Percentiles rank a stretch among this genome's conserved stretches.
Conservation (phyloP, 1,139 yeast species). For the Yamadazyma conglobata region DNA sequence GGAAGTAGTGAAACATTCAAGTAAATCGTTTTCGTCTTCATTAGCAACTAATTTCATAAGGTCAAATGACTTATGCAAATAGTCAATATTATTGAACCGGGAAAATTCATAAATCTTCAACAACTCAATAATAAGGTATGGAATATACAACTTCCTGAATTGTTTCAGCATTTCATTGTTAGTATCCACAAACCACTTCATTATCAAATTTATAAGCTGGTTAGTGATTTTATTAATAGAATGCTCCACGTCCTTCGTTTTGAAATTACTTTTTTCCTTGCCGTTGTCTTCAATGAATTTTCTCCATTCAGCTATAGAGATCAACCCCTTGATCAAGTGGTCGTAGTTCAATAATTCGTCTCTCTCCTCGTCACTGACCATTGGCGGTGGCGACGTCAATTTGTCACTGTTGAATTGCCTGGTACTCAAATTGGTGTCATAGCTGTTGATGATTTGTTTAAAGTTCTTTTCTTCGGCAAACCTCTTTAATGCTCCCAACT, state of each 20-base stretch:
- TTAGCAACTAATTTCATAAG: slow-evolving; percentile 52
- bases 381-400: slow-evolving; percentile 13
- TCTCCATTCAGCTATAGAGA: slow-evolving; percentile 39
- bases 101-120: slow-evolving; percentile 50
- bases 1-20: slow-evolving; percentile 53
- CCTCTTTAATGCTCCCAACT: slow-evolving; percentile 56
- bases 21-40: slow-evolving; percentile 37
- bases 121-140: slow-evolving; percentile 63
- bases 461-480: slow-evolving; percentile 53
- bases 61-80: slow-evolving; percentile 52
- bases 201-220: slow-evolving; percentile 24
- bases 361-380: slow-evolving; percentile 37
- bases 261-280: slow-evolving; percentile 19
- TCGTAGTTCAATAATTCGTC: slow-evolving; percentile 56
- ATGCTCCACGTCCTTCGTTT: slow-evolving; percentile 29
- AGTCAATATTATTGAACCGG: slow-evolving; percentile 34
- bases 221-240: slow-evolving; percentile 38
- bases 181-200: slow-evolving; percentile 34
- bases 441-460: slow-evolving; percentile 52
- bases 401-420: slow-evolving; percentile 20
- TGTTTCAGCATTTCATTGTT: slow-evolving; percentile 41
- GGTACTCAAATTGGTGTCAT: slow-evolving; percentile 40
- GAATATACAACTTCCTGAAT: slow-evolving; percentile 68
- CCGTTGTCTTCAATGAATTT: slow-evolving; percentile 22
- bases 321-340: slow-evolving; percentile 39